Base-by-base conservation (phyloP, 306 rosid species). In the Hippophae rhamnoides region DNA sequence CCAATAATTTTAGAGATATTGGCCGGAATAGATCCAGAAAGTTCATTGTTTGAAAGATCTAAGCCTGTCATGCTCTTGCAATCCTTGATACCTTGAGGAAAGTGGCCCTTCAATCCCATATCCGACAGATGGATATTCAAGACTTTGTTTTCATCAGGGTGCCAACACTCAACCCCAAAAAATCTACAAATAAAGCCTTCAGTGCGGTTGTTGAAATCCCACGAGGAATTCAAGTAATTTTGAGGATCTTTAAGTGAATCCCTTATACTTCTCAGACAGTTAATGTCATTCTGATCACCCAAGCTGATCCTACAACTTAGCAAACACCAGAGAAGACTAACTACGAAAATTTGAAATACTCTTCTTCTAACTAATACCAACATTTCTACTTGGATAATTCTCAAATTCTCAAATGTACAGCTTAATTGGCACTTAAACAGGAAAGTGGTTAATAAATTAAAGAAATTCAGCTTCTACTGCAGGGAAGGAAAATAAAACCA, bases 311-410 rank as follows among this genome's bases (percentile, higher is more conserved):
- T 69, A 62, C 71, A 75, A 74, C 73, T 62, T 61, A 79, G 52
- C 59, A 83, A 62, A 54, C 79, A 13, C 86, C 63, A 76, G 53
- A 84, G 55, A 67, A 56, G 66, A 51, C 72, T 62, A 51, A 60
- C 52, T 62, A 71, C 9, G 51, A 67, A 60, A 67, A 41, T 60
- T 27, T 63, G 52, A 6, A 67, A 54, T 73, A 58, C 55, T 64
- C 63, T 55, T 46, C 75, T 61, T 47, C 61, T 23, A 31, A 31
- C 38, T 31, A 31, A 31, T 67, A 49, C 62, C 72, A 64, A 43
- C 78, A 75, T 80, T 72, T 74, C 47, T 83, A 68, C 43, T 11
- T 38, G 43, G 61, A 54, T 10, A 59, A 55, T 49, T 62, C 58
- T 31, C 59, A 54, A 13, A 65, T 27, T 50, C 60, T 49, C 38